These are phyloP conservation scores for Daldinia grandis DNA, from an alignment of 495 filamentous ascomycete species.

Conservation along the genomic window DNA sequence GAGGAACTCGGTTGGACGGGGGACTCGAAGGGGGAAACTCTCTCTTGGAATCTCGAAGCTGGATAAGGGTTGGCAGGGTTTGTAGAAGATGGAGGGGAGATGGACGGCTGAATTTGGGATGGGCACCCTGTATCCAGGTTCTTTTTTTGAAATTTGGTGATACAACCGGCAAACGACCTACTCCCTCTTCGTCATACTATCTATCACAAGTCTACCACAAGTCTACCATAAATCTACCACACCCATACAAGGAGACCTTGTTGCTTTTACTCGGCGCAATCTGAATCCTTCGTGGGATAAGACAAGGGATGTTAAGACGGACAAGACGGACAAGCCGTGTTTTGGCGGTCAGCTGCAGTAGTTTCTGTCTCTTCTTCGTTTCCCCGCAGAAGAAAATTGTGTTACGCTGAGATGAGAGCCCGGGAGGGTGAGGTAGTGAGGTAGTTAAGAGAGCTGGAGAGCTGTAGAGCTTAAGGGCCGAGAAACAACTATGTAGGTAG, in stretches of 20 bases:
- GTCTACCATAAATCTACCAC: constrained; percentile 33
- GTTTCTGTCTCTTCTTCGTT: constrained; percentile 4
- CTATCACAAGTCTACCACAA: constrained; percentile 34
- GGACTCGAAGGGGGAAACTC: constrained; percentile 2
- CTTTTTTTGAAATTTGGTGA: constrained; percentile 39
- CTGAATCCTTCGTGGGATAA: constrained; percentile 35
- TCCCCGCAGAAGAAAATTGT: constrained; percentile 27
- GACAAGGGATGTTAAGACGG: constrained; percentile 4
- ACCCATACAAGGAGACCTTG: constrained; percentile 28
- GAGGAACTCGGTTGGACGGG: constrained; percentile 22
- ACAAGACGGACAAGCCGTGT: constrained; percentile 2
- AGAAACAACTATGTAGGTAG: not conserved
- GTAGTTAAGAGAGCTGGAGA: constrained; percentile 19
- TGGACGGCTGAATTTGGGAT: constrained; percentile 40
- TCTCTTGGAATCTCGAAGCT: constrained; percentile 29
- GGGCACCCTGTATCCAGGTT: constrained; percentile 39
- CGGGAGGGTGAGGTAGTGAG: constrained; percentile 6
- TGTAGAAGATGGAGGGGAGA: constrained; percentile 38
- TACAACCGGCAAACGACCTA: constrained; percentile 42
- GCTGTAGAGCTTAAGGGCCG: constrained; percentile 7
- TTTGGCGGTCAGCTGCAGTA: constrained; percentile 37
- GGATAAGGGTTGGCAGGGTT: constrained; percentile 36
- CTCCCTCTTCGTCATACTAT: constrained; percentile 24
- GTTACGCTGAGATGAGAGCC: constrained; percentile 15
- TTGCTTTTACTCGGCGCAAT: constrained; percentile 33